Evolutionary conservation across 306 rosid species (phyloP).

Genomic region (Geum urbanum): DNA sequence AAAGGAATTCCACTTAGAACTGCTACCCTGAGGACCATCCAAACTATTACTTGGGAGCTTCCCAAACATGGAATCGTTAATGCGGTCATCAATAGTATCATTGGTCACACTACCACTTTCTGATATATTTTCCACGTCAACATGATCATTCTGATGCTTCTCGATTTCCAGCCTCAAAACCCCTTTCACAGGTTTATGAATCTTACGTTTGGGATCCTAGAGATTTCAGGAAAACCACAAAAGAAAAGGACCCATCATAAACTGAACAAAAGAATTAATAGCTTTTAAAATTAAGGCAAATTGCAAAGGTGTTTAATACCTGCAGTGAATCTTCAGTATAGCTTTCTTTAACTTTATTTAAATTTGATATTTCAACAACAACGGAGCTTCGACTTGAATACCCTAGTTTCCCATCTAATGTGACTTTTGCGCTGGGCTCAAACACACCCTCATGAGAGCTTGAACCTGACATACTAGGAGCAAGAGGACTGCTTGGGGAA

Average conservation of each 20-base stretch:
- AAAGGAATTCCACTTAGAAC: conserved; percentile 52
- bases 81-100: conserved; percentile 74
- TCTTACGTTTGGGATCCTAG: conserved; percentile 93
- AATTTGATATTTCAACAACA: conserved; percentile 80
- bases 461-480: conserved; percentile 81
- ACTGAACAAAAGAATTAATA: background rate
- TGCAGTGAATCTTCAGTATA: conserved; percentile 96
- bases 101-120: conserved; percentile 83
- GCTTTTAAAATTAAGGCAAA: background rate
- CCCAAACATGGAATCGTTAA: conserved; percentile 53
- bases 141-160: conserved; percentile 77
- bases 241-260: conserved; percentile 15
- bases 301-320: conserved; percentile 32
- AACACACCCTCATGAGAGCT: conserved; percentile 94
- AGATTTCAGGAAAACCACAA: conserved; percentile 23
- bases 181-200: conserved; percentile 94
- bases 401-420: conserved; percentile 82
- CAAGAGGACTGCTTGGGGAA: conserved; percentile 99
- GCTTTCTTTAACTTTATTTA: conserved; percentile 88
- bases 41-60: conserved; percentile 63
- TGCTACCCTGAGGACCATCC: conserved; percentile 79
- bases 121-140: conserved; percentile 79
- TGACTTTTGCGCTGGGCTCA: conserved; percentile 79
- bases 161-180: conserved; percentile 87
- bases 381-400: conserved; percentile 88